Evolutionary conservation across 2,329 filamentous ascomycete genomes (phyloP).

Genomic region (Aspergillus pseudonomiae): DNA sequence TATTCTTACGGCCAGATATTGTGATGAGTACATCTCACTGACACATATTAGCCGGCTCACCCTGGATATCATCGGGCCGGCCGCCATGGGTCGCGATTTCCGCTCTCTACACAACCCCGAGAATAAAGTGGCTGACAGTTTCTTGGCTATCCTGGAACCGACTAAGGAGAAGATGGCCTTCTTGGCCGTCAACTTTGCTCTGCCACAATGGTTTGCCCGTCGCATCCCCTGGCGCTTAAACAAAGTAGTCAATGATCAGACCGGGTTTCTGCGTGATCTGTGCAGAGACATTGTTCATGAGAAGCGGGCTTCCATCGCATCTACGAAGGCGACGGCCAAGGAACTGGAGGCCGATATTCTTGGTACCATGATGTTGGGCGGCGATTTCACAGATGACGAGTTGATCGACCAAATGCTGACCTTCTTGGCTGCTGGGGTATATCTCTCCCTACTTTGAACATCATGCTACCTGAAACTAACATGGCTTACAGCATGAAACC

Average conservation of each 20-base stretch:
- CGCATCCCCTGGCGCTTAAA: constrained; percentile 47
- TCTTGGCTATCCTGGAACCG: constrained; percentile 54
- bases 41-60: constrained; percentile 48
- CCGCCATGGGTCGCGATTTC: constrained; percentile 61
- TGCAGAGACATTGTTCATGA: constrained; percentile 41
- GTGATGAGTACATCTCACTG: neutral
- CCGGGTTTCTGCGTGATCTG: constrained; percentile 33
- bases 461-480: constrained; percentile 14
- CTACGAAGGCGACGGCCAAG: constrained; percentile 41
- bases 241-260: constrained; percentile 32
- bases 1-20: constrained; percentile 9
- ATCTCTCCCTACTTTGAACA: constrained; percentile 3
- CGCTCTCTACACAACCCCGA: constrained; percentile 53
- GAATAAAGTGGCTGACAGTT: constrained; percentile 57
- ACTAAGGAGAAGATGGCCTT: constrained; percentile 47
- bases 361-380: constrained; percentile 41
- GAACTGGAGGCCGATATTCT: constrained; percentile 43
- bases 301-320: constrained; percentile 31
- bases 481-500: constrained; percentile 52
- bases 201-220: constrained; percentile 56
- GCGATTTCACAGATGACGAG: constrained; percentile 42
- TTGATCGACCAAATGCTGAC: constrained; percentile 48
- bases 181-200: constrained; percentile 47
- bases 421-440: constrained; percentile 44
- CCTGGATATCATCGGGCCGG: constrained; percentile 61